Conservation (phyloP, 1,284 basidiomycete genomes). For the Sutorius eximius region DNA sequence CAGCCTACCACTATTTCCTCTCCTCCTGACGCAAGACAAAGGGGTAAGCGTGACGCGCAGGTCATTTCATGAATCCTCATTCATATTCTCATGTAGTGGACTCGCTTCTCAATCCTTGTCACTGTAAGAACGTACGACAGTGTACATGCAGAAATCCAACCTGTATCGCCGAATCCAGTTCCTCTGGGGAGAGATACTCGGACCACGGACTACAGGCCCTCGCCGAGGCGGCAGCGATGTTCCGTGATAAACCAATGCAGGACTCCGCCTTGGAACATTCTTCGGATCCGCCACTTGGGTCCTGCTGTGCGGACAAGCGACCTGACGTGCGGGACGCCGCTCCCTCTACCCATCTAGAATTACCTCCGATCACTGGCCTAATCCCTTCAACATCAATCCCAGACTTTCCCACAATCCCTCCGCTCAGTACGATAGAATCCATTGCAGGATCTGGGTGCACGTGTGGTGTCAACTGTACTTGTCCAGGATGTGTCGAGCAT, state of each 20-base stretch:
- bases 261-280: conserved; percentile 4
- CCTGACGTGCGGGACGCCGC: not conserved
- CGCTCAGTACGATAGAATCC: conserved; percentile 54
- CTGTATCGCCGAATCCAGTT: conserved; percentile 16
- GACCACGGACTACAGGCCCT: conserved; percentile 45
- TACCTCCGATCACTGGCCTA: conserved; percentile 29
- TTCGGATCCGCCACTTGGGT: conserved; percentile 2
- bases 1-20: conserved; percentile 10
- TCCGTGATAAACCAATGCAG: conserved; percentile 21
- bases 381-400: conserved; percentile 33
- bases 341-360: conserved; percentile 19
- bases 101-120: conserved; percentile 61
- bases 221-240: conserved; percentile 51
- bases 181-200: conserved; percentile 7
- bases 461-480: conserved; percentile 67
- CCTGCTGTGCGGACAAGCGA: conserved; percentile 17
- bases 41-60: conserved; percentile 40
- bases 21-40: conserved; percentile 48
- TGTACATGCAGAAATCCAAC: conserved; percentile 48
- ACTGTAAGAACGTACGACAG: conserved; percentile 54
- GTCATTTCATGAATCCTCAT: conserved; percentile 7
- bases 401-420: conserved; percentile 56
- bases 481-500: conserved; percentile 71
- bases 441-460: conserved; percentile 66
- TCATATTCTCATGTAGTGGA: conserved; percentile 44